Evolutionary conservation across 2,329 filamentous ascomycete species (phyloP).

Genomic region (Sarocladium brachiariae): DNA sequence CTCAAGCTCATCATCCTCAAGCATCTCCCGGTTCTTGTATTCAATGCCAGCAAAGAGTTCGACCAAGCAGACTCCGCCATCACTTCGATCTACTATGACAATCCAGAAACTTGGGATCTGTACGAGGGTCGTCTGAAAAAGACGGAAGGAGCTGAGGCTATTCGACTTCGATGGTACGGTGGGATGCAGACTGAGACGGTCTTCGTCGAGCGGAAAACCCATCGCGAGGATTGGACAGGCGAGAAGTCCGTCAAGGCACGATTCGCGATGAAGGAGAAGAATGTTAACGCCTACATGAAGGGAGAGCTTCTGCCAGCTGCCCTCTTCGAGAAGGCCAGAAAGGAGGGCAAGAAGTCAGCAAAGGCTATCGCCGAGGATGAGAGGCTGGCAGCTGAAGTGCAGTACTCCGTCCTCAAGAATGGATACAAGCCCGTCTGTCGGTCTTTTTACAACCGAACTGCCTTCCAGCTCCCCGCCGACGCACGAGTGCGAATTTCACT

Average conservation of each 20-base stretch:
- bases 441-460: constrained; percentile 96
- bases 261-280: constrained; percentile 93
- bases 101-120: constrained; percentile 85
- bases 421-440: constrained; percentile 83
- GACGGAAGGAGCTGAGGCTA: constrained; percentile 94
- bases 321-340: constrained; percentile 94
- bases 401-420: constrained; percentile 85
- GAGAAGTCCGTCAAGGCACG: constrained; percentile 98
- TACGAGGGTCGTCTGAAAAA: constrained; percentile 95
- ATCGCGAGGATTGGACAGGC: constrained; percentile 97
- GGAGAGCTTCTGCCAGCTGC: constrained; percentile 79
- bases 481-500: constrained; percentile 93
- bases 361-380: constrained; percentile 90
- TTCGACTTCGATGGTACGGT: constrained; percentile 94
- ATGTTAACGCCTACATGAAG: constrained; percentile 83
- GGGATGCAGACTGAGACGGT: constrained; percentile 93
- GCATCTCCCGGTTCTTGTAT: constrained; percentile 92
- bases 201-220: constrained; percentile 95
- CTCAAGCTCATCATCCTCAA: constrained; percentile 96
- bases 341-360: constrained; percentile 88
- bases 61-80: constrained; percentile 86
- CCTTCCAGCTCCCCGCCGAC: constrained; percentile 94
- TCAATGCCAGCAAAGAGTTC: constrained; percentile 96
- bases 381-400: constrained; percentile 81
- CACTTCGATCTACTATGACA: constrained; percentile 98